Conservation (phyloP, 1,284 basidiomycete species). For the Pseudozyma sp. region DNA sequence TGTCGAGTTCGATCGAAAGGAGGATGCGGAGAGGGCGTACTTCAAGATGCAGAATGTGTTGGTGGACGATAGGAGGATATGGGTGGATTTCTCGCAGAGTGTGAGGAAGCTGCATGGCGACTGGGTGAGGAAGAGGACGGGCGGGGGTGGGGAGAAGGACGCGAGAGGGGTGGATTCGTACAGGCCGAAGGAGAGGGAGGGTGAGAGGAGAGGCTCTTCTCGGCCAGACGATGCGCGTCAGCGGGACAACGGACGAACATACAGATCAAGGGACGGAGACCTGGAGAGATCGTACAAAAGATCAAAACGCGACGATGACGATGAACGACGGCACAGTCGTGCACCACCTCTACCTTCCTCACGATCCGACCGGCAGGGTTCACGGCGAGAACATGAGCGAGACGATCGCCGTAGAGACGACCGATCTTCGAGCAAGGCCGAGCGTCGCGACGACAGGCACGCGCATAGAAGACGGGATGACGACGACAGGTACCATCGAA, state of each 20-base stretch:
- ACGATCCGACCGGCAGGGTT: not conserved
- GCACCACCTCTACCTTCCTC: not conserved
- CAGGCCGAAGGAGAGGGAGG: slow-evolving; percentile 9
- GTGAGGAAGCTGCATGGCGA: slow-evolving; percentile 76
- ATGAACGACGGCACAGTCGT: not conserved
- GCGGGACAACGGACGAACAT: slow-evolving; percentile 30
- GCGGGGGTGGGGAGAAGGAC: slow-evolving; percentile 41
- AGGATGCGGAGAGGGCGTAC: slow-evolving; percentile 93
- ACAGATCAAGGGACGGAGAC: not conserved
- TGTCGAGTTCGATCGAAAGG: slow-evolving; percentile 93
- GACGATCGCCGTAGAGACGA: slow-evolving; percentile 4
- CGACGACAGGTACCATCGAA: slow-evolving; percentile 11
- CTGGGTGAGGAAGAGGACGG: slow-evolving; percentile 68
- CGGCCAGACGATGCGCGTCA: slow-evolving; percentile 48
- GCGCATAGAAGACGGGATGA: slow-evolving; percentile 13
- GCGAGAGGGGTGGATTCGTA: slow-evolving; percentile 12
- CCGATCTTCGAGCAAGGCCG: slow-evolving; percentile 1
- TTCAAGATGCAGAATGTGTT: slow-evolving; percentile 99
- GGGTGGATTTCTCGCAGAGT: slow-evolving; percentile 89
- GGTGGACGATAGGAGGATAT: slow-evolving; percentile 97
- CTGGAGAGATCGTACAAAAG: slow-evolving; percentile 18
- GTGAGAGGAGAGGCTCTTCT: slow-evolving; percentile 33
- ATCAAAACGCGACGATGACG: slow-evolving; percentile 10
- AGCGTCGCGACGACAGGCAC: slow-evolving; percentile 12
- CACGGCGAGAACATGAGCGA: not conserved